phyloP scores from a whole-genome alignment of 2,329 filamentous ascomycete species.

The Colletotrichum paranaense region DNA sequence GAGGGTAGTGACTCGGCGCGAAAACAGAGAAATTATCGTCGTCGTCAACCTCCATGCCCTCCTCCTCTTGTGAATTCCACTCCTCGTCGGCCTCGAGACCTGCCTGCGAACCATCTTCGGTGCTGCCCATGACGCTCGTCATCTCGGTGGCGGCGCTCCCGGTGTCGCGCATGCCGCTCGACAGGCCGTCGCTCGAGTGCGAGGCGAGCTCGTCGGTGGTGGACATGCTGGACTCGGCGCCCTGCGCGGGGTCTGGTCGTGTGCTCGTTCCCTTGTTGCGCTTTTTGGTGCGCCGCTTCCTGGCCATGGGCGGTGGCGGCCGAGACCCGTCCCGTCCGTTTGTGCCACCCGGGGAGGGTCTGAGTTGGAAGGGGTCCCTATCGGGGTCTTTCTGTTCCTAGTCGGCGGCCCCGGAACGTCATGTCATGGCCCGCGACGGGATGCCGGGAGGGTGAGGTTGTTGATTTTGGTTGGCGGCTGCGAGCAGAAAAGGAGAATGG shows the following conservation, averaged over 20 bases:
- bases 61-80: conserved; percentile 31
- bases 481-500: neutral
- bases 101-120: conserved; percentile 44
- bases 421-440: conserved; percentile 22
- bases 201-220: conserved; percentile 46
- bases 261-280: conserved; percentile 41
- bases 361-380: conserved; percentile 16
- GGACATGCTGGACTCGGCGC: conserved; percentile 41
- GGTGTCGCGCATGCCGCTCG: conserved; percentile 46
- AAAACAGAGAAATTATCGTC: conserved; percentile 58
- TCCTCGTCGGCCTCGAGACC: conserved; percentile 39
- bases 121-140: conserved; percentile 48
- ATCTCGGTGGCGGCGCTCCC: conserved; percentile 48
- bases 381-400: conserved; percentile 17
- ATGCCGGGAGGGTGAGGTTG: neutral
- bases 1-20: conserved; percentile 53
- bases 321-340: conserved; percentile 28
- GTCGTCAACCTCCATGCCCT: conserved; percentile 42
- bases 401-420: conserved; percentile 20
- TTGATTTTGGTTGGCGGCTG: neutral
- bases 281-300: conserved; percentile 45
- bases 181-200: conserved; percentile 47
- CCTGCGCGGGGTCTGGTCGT: conserved; percentile 33
- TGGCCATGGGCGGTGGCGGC: conserved; percentile 47
- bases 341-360: conserved; percentile 24